Evolutionary conservation across 2,329 filamentous ascomycete genomes (phyloP).

Genomic region (Ophiocordyceps australis): DNA sequence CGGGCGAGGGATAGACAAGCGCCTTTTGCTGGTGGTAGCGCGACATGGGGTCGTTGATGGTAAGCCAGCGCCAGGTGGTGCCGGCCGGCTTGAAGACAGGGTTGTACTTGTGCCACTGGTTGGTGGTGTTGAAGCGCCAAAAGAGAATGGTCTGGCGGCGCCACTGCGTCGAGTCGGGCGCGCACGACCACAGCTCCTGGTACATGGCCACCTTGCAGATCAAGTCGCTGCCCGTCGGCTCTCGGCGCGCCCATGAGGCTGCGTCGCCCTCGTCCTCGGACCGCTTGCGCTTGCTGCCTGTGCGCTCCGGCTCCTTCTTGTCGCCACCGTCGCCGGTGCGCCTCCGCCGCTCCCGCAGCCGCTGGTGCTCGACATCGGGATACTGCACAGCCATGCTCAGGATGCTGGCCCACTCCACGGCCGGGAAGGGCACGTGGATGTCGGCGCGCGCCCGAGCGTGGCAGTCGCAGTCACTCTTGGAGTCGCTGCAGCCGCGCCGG

Average conservation of each 20-base stretch:
- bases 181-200: constrained; percentile 43
- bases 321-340: constrained; percentile 13
- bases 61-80: constrained; percentile 44
- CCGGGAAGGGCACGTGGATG: constrained; percentile 38
- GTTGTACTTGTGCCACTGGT: constrained; percentile 31
- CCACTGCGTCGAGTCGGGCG: constrained; percentile 29
- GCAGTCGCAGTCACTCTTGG: constrained; percentile 31
- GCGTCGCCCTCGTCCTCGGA: constrained; percentile 21
- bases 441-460: constrained; percentile 24
- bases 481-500: constrained; percentile 29
- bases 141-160: constrained; percentile 40
- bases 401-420: constrained; percentile 38
- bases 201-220: constrained; percentile 47
- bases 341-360: constrained; percentile 17
- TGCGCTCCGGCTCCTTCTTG: constrained; percentile 16
- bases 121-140: constrained; percentile 40
- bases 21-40: constrained; percentile 34
- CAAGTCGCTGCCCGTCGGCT: constrained; percentile 32
- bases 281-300: constrained; percentile 19
- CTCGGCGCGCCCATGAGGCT: constrained; percentile 18
- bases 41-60: constrained; percentile 40
- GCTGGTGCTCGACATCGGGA: constrained; percentile 22
- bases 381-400: constrained; percentile 37
- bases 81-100: constrained; percentile 30
- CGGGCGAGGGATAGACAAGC: constrained; percentile 15